A percentile compares a stretch with the other conserved stretches of the same genome.
Evolutionary conservation across 495 filamentous ascomycete species (phyloP).

Genomic region (Podospora conica): DNA sequence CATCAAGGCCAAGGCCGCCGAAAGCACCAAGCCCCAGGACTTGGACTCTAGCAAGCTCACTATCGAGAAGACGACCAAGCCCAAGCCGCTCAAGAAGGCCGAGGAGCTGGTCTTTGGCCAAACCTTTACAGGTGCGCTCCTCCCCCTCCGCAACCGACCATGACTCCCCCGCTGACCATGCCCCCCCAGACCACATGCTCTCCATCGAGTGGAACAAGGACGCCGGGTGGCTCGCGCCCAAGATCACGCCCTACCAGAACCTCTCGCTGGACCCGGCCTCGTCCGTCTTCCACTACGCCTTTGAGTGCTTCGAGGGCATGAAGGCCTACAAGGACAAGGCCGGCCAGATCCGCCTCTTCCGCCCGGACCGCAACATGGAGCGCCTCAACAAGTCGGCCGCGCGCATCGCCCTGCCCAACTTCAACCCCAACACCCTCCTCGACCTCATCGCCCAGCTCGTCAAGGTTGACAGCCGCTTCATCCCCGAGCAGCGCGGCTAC

Average conservation of each 20-base stretch:
- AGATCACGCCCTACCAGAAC: slow-evolving; percentile 91
- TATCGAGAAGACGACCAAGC: slow-evolving; percentile 66
- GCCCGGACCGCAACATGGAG: slow-evolving; percentile 94
- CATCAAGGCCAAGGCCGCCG: slow-evolving; percentile 49
- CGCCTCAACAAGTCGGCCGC: slow-evolving; percentile 83
- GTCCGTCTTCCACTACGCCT: slow-evolving; percentile 98
- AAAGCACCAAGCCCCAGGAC: slow-evolving; percentile 43
- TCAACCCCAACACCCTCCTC: slow-evolving; percentile 63
- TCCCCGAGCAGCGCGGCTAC: slow-evolving; percentile 79
- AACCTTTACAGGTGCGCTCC: slow-evolving; percentile 69
- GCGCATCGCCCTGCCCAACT: slow-evolving; percentile 85
- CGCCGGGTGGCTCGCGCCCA: slow-evolving; percentile 67
- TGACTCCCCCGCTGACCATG: background rate
- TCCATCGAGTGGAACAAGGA: slow-evolving; percentile 85
- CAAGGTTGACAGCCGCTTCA: slow-evolving; percentile 78
- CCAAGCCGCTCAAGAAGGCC: slow-evolving; percentile 64
- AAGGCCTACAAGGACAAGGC: slow-evolving; percentile 86
- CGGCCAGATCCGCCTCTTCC: slow-evolving; percentile 76
- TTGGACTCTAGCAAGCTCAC: slow-evolving; percentile 72
- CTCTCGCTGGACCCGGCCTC: slow-evolving; percentile 91
- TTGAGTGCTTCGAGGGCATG: slow-evolving; percentile 97
- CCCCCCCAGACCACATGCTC: slow-evolving; percentile 84
- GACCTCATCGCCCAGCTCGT: slow-evolving; percentile 74
- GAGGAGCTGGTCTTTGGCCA: slow-evolving; percentile 81
- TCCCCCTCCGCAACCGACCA: background rate